A percentile compares a stretch with the other conserved stretches of the same genome.
Evolutionary conservation across 139 green algal species (phyloP).

Genomic region (Tetradesmus lagerheimii): DNA sequence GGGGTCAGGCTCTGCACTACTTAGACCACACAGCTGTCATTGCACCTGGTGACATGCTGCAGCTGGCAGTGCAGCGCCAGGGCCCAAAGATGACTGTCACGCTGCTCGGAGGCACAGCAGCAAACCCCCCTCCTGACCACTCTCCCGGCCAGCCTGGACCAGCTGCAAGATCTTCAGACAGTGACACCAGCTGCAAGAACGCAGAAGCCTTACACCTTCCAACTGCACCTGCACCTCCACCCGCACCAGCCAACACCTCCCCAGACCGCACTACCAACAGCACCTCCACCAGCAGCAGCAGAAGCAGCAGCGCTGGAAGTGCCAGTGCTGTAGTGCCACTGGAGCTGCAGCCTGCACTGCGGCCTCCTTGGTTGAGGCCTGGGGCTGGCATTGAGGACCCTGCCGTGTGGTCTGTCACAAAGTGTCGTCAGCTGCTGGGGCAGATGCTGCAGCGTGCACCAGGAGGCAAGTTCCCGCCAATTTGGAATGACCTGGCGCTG

Average conservation of each 20-base stretch:
- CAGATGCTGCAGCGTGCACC: constrained; percentile 38
- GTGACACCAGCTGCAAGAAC: constrained; percentile 10
- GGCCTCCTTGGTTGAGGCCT: constrained; percentile 18
- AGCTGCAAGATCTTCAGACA: too few species aligned
- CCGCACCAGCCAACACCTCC: too few species aligned
- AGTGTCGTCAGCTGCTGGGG: constrained; percentile 21
- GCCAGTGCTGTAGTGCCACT: too few species aligned
- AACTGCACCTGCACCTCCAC: neutral
- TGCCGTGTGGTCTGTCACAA: constrained; percentile 33
- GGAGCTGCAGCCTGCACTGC: neutral
- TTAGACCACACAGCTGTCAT: constrained; percentile 63
- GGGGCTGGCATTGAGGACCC: constrained; percentile 40
- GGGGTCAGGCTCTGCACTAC: constrained; percentile 84
- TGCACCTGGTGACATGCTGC: neutral
- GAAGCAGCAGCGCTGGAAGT: too few species aligned
- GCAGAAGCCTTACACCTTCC: neutral
- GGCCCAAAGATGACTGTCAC: neutral
- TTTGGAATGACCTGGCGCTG: constrained; percentile 12
- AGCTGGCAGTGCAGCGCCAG: constrained; percentile 9
- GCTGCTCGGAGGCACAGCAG: neutral
- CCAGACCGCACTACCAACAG: neutral
- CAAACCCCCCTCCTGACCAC: neutral
- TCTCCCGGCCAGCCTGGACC: neutral
- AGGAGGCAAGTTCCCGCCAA: constrained; percentile 30
- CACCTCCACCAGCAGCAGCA: neutral